Evolutionary conservation across 1,284 basidiomycete species (phyloP).

Genomic region (Cutaneotrichosporon sp.): DNA sequence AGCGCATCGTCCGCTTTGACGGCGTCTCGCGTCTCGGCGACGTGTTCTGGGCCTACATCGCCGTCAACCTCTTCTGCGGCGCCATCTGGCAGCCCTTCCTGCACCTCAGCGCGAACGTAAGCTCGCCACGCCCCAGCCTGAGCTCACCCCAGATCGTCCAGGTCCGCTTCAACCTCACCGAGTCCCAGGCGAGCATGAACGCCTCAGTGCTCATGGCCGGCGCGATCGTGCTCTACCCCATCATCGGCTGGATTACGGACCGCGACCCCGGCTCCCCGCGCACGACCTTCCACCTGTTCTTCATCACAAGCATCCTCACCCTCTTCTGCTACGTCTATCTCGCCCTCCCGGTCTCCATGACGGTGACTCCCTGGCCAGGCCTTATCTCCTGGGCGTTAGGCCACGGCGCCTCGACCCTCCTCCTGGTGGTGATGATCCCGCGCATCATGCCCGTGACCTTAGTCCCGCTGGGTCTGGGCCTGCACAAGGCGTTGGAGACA

Average conservation of each 20-base stretch:
- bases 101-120: constrained; percentile 72
- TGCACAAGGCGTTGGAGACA: constrained; percentile 75
- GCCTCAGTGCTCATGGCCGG: constrained; percentile 74
- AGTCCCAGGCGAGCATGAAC: constrained; percentile 63
- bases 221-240: constrained; percentile 70
- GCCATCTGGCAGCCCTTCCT: constrained; percentile 75
- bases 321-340: constrained; percentile 68
- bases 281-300: constrained; percentile 62
- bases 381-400: constrained; percentile 67
- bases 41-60: constrained; percentile 72
- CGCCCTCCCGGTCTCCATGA: constrained; percentile 61
- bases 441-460: constrained; percentile 69
- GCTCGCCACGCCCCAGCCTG: constrained; percentile 35
- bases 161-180: constrained; percentile 64
- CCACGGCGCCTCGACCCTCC: constrained; percentile 68
- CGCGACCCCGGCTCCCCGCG: constrained; percentile 34
- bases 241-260: constrained; percentile 63
- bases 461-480: constrained; percentile 73
- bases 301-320: constrained; percentile 65
- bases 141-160: constrained; percentile 56
- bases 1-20: constrained; percentile 29
- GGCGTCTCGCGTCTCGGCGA: constrained; percentile 62
- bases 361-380: constrained; percentile 63
- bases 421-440: constrained; percentile 73
- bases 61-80: constrained; percentile 68